phyloP scores from a whole-genome alignment of 202 grass and related monocot species.

The Setaria viridis region DNA sequence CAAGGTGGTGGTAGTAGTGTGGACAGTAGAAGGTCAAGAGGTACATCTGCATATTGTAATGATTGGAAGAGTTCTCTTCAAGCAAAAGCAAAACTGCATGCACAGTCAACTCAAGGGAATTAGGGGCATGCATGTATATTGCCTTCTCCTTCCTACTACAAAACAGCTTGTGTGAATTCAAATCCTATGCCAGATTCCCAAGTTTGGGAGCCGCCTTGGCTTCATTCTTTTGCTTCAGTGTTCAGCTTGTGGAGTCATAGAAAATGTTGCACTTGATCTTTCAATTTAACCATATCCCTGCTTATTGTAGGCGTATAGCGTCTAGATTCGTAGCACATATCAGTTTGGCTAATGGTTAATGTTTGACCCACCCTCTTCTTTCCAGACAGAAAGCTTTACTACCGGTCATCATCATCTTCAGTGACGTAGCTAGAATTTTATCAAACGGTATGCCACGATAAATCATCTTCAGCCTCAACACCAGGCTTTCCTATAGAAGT shows the following conservation, averaged over 20 bases:
- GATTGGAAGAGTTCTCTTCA: slow-evolving; percentile 37
- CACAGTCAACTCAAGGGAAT: slow-evolving; percentile 27
- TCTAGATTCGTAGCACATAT: neutral
- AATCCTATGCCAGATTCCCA: neutral
- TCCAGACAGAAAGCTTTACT: neutral
- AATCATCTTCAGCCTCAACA: too few relatives aligned
- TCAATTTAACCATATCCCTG: neutral
- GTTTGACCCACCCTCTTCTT: neutral
- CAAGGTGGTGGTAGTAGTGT: neutral
- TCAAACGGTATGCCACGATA: too few relatives aligned
- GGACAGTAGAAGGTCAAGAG: slow-evolving; percentile 26
- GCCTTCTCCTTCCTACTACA: neutral
- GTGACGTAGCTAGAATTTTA: too few relatives aligned
- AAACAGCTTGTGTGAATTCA: neutral
- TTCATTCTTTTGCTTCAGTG: neutral
- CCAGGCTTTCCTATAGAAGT: neutral
- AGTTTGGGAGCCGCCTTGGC: neutral
- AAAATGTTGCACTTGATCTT: neutral
- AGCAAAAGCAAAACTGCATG: slow-evolving; percentile 15
- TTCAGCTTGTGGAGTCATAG: neutral
- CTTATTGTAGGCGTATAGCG: too few relatives aligned
- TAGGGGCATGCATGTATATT: neutral
- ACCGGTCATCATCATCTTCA: neutral
- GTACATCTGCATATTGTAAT: slow-evolving; percentile 27
- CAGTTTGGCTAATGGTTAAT: neutral